phyloP scores from a whole-genome alignment of 164 flowering plant genomes.

The Buxus sempervirens region DNA sequence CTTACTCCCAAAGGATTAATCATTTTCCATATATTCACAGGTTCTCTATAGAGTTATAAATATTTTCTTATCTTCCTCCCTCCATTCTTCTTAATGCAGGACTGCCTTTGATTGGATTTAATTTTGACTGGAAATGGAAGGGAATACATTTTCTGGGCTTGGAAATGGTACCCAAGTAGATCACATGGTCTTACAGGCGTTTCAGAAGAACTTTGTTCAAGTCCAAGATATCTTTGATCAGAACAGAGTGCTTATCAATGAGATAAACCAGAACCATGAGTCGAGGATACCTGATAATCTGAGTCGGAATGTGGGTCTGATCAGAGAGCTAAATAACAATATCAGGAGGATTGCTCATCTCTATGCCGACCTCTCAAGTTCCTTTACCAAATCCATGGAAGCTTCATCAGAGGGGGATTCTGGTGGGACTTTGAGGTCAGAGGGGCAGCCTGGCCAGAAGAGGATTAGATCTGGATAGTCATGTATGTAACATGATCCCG shows the following conservation, averaged over 20 bases:
- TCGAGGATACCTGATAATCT: conserved; percentile 9
- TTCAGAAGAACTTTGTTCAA: conserved; percentile 9
- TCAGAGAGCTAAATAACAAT: conserved; percentile 12
- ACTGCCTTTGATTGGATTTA: conserved; percentile 4
- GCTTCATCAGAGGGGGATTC: not conserved
- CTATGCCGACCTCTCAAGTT: conserved; percentile 10
- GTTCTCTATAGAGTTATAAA: no score
- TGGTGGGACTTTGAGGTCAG: not conserved
- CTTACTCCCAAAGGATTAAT: conserved; percentile 25
- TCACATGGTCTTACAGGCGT: not conserved
- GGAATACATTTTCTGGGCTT: not conserved
- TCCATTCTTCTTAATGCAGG: conserved; percentile 2
- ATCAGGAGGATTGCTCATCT: conserved; percentile 9
- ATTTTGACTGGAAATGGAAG: conserved; percentile 11
- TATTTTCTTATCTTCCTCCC: not conserved
- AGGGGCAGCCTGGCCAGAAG: not conserved
- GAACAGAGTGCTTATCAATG: conserved; percentile 10
- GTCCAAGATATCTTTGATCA: conserved; percentile 13
- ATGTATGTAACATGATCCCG: no score
- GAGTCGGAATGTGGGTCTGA: conserved; percentile 12
- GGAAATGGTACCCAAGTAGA: not conserved
- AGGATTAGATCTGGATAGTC: not conserved
- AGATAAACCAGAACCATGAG: conserved; percentile 13
- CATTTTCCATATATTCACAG: conserved; percentile 15
- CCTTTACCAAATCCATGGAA: conserved; percentile 6